Base-by-base conservation (phyloP, 2,329 filamentous ascomycete species). In the Aciculosporium take region DNA sequence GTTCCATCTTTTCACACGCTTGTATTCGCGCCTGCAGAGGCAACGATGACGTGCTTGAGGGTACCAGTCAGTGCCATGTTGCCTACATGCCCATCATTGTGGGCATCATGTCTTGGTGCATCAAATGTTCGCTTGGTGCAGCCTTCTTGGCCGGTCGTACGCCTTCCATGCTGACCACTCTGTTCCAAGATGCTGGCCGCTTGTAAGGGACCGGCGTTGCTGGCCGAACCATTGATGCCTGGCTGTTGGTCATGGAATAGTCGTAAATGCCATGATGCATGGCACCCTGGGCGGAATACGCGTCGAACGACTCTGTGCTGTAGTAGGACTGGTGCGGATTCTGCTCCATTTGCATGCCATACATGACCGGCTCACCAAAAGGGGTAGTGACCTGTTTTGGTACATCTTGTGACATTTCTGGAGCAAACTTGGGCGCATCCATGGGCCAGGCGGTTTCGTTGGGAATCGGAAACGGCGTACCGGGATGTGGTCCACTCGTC, bases 401-500 rank as follows among this genome's bases (percentile, higher is more conserved):
- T 34, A 56, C 35, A 5, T 41, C 46, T 10, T 44, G 47, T 5
- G 51, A 46, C 23, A 45, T 45, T 28, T 64, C 61, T 7, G 61
- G 59, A 7, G 60, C 59, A 43, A 64, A 63, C 47, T 61, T 61
- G 40, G 61, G 61, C 5, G 59, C 58, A 33, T 62, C 60, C n/a
- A 57, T 49, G 3, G 60, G 56, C 57, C 62, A 62, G 20, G 55
- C 52, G 8, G 50, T 51, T 44, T 63, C 61, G 40, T 58, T 59
- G 13, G 62, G 62, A 34, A 65, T 64, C 3, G 56, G 56, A 47
- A 62, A 62, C 4, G 62, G 62, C 9, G 62, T 65, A 38, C 61
- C 62, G 1, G 62, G 62, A 45, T 65, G 62, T 45, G 57, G 62
- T 3, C 60, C 61, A 38, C 50, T 46, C 23, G 53, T 51, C 29